Evolutionary conservation across 306 rosid genomes (phyloP), one percentile per base, ranked within the genome.

Genomic region (Rosa lucieae): DNA sequence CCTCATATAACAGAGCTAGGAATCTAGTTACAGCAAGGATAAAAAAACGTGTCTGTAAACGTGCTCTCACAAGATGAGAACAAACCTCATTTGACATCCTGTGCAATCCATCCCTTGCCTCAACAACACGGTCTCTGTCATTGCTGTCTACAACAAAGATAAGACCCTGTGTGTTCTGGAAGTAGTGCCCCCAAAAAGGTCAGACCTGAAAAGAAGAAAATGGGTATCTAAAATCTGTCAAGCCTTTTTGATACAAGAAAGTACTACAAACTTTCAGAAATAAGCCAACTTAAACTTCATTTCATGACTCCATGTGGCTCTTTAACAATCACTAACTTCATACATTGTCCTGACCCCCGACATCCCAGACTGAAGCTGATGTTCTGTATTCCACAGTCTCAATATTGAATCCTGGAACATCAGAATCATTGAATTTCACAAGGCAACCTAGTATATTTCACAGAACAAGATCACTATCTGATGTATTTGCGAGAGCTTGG

Each of bases 331-430:
- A 79, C 21, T 61, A 71, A 75, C 18, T 59, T 39, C 75, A 79
- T 75, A 26, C 29, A 26, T 96, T 96, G 88, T 96, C 99, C 76
- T 96, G 99, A 78, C 99, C 99, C 53, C 99, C 29, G 12, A 96
- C 99, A 89, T 96, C 99, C 98, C 99, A 96, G 72, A 96, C 99
- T 1, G 94, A 96, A 96, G 90, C 99, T 96, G 79, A 96, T 96
- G 88, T 93, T 96, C 87, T 96, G 89, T 96, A 96, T 75, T 96
- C 99, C 72, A 96, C 99, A 8, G 99, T 96, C 89, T 96, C 99
- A 83, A 96, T 98, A 82, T 96, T 96, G 86, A 96, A 96, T 76
- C 99, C 99, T 95, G 85, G 39, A 56, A 13, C 53, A 52, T 21
- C 9, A 1, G 3, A 21, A 73, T 72, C 51, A 62, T 46, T 6